phyloP scores from a whole-genome alignment of 2,329 filamentous ascomycete species.

The Magnaporthiopsis poae region DNA sequence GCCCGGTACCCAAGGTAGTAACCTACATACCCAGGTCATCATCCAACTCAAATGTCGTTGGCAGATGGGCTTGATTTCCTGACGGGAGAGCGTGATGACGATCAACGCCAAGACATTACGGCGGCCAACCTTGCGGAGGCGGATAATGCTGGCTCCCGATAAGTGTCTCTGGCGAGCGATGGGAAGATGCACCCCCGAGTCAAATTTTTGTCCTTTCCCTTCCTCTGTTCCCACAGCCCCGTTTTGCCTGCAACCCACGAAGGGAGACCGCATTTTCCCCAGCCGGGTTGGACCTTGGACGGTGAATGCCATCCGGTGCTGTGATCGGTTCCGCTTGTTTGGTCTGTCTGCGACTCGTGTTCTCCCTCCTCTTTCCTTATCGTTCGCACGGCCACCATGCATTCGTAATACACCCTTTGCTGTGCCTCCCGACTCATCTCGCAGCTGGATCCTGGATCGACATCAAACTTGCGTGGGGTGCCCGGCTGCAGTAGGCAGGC shows the following conservation, averaged over 20 bases:
- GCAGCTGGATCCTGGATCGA: background rate
- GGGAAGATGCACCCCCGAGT: background rate
- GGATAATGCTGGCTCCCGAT: background rate
- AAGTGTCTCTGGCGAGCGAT: background rate
- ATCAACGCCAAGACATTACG: background rate
- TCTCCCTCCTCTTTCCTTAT: background rate
- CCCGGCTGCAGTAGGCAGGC: background rate
- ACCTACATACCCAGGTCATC: no score
- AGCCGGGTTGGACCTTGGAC: background rate
- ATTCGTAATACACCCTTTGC: no score
- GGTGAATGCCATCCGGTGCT: background rate
- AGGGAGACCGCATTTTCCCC: background rate
- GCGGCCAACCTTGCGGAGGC: background rate
- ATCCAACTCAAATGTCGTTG: no score
- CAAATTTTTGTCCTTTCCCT: background rate
- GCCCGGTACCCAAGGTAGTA: no score
- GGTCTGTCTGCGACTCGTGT: background rate
- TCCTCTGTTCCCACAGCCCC: background rate
- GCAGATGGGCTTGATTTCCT: no score
- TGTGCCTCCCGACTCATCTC: no score
- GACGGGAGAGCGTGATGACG: background rate
- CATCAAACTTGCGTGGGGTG: background rate
- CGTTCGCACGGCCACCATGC: no score
- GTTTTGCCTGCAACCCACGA: background rate
- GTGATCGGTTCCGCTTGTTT: background rate